These are phyloP conservation scores for Citrullus mucosospermus DNA, from an alignment of 306 rosid genomes.

Conservation along the genomic window DNA sequence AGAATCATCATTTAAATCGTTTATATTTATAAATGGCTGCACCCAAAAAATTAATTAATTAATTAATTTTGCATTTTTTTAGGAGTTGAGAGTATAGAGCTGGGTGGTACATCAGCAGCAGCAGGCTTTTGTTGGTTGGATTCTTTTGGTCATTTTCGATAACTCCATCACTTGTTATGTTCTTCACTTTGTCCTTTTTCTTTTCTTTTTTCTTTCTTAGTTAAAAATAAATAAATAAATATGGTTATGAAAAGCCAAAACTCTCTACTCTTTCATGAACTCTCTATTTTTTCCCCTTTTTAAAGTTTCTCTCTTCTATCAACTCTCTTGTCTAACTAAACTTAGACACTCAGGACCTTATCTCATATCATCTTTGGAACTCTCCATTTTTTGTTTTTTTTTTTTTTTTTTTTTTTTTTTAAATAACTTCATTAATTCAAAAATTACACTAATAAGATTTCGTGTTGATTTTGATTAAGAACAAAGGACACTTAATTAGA, in stretches of 20 bases:
- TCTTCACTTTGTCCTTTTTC: conserved; percentile 15
- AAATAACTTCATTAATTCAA: too few relatives aligned
- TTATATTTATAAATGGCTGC: not conserved
- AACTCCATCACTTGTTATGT: conserved; percentile 24
- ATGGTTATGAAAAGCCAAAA: too few relatives aligned
- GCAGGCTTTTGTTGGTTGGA: conserved; percentile 36
- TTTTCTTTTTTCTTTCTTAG: not conserved
- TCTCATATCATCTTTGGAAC: conserved; percentile 7
- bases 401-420: too few relatives aligned
- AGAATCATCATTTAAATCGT: not conserved
- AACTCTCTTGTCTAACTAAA: conserved; percentile 11
- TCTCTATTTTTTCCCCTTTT: not conserved
- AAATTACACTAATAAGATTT: too few relatives aligned
- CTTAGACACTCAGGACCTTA: conserved; percentile 8
- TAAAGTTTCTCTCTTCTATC: not conserved
- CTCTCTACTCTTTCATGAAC: too few relatives aligned
- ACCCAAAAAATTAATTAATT: not conserved
- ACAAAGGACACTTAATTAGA: too few relatives aligned
- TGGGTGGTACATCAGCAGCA: conserved; percentile 2
- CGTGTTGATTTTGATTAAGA: too few relatives aligned
- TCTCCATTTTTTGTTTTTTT: too few relatives aligned
- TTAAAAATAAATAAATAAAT: too few relatives aligned
- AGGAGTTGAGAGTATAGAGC: not conserved
- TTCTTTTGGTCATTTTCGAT: conserved; percentile 35
- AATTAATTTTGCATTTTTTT: not conserved